Percentiles rank a stretch among this genome's conserved stretches.
phyloP scores from a whole-genome alignment of 352 stramenopile genomes.

The Phytophthora boehmeriae region DNA sequence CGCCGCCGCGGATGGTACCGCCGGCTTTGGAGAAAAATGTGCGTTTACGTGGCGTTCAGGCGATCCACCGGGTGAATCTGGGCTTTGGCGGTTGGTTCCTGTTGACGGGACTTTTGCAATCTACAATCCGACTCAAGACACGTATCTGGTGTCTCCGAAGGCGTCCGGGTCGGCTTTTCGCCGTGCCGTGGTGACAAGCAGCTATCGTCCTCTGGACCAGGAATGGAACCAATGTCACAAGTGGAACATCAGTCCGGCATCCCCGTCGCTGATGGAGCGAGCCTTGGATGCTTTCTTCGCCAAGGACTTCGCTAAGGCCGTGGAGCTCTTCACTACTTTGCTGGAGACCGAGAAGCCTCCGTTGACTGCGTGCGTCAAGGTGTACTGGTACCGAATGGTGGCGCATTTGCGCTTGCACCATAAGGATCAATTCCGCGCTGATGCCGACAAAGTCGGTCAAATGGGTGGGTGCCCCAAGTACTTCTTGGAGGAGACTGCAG shows the following conservation, averaged over 20 bases:
- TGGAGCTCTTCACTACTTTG: constrained; percentile 16
- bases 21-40: constrained; percentile 17
- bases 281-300: constrained; percentile 18
- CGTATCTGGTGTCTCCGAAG: constrained; percentile 21
- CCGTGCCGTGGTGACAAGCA: constrained; percentile 16
- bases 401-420: constrained; percentile 22
- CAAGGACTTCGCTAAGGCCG: constrained; percentile 21
- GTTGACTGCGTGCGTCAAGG: constrained; percentile 7
- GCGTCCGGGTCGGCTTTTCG: constrained; percentile 16
- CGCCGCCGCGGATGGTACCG: constrained; percentile 8
- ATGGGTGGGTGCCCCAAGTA: constrained; percentile 24
- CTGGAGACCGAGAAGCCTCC: constrained; percentile 17
- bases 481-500: constrained; percentile 17
- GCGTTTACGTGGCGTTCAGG: constrained; percentile 24
- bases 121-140: constrained; percentile 21
- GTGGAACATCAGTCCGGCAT: constrained; percentile 20
- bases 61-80: constrained; percentile 16
- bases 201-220: constrained; percentile 25
- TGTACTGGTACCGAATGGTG: constrained; percentile 32
- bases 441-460: constrained; percentile 12
- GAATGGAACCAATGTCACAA: constrained; percentile 24
- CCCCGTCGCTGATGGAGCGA: constrained; percentile 19
- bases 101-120: constrained; percentile 23
- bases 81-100: constrained; percentile 21
- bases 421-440: constrained; percentile 21